Evolutionary conservation across 2,329 filamentous ascomycete species (phyloP).

Genomic region (Epichloe scottii): DNA sequence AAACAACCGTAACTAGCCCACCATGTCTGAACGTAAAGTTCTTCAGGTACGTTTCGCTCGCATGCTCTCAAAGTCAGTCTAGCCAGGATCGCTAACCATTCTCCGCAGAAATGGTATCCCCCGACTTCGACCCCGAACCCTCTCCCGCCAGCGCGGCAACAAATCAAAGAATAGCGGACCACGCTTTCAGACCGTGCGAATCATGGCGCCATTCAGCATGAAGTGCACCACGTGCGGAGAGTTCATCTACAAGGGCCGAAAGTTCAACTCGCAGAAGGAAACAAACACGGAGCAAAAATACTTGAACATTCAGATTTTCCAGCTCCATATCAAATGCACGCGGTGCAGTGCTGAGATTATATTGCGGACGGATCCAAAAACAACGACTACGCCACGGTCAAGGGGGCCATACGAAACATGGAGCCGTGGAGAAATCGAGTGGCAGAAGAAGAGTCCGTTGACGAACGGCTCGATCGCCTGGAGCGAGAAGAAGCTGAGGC

Average conservation of each 20-base stretch:
- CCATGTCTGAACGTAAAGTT: conserved; percentile 81
- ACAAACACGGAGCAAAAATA: conserved; percentile 82
- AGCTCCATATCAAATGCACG: conserved; percentile 76
- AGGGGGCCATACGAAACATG: conserved; percentile 82
- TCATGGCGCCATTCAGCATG: conserved; percentile 50
- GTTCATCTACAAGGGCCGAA: conserved; percentile 85
- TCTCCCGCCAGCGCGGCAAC: conserved; percentile 56
- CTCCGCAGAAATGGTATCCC: conserved; percentile 45
- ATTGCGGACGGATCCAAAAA: conserved; percentile 89
- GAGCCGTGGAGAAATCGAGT: conserved; percentile 67
- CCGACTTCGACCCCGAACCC: conserved; percentile 78
- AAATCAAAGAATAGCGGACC: conserved; percentile 54
- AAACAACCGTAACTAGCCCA: conserved; percentile 14
- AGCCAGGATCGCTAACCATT: too few species aligned
- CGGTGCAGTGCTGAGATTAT: conserved; percentile 78
- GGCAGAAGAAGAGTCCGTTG: conserved; percentile 66
- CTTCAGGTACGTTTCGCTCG: conserved; percentile 26
- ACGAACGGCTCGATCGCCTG: conserved; percentile 72
- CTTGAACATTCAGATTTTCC: conserved; percentile 73
- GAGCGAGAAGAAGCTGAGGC: conserved; percentile 61
- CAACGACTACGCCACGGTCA: conserved; percentile 73
- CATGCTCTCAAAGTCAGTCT: neutral
- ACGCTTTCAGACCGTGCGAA: conserved; percentile 71
- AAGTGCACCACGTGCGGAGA: conserved; percentile 44
- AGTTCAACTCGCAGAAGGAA: conserved; percentile 93